Percentiles rank a stretch among this genome's conserved stretches.
phyloP scores from a whole-genome alignment of 1,284 basidiomycete genomes.

The Cutaneotrichosporon dermatis region DNA sequence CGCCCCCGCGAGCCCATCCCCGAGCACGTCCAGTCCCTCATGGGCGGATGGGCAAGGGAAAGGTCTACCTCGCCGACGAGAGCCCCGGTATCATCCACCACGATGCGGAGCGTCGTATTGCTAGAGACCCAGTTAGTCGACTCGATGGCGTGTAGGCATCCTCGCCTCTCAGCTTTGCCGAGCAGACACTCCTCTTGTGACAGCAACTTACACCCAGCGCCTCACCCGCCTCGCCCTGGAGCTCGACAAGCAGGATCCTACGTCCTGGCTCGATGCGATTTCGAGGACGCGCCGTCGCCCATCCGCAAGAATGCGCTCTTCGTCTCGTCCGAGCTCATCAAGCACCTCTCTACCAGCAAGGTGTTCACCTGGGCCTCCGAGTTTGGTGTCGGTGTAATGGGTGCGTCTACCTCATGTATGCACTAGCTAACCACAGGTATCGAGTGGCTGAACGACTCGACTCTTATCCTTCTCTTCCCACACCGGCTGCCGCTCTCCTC shows the following conservation, averaged over 20 bases:
- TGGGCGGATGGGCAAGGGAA: conserved; percentile 43
- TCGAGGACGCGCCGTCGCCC: conserved; percentile 21
- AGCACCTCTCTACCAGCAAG: conserved; percentile 43
- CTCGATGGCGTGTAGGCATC: too few relatives aligned
- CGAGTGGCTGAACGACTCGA: conserved; percentile 47
- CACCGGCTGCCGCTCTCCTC: conserved; percentile 33
- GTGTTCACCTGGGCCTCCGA: conserved; percentile 41
- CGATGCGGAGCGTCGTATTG: conserved; percentile 28
- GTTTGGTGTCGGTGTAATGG: conserved; percentile 39
- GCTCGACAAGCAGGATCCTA: conserved; percentile 41
- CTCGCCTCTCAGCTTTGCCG: too few relatives aligned
- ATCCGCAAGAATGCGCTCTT: conserved; percentile 37
- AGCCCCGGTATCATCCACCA: conserved; percentile 36
- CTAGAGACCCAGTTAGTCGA: conserved; percentile 36
- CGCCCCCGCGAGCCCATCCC: conserved; percentile 22
- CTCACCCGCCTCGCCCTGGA: conserved; percentile 36
- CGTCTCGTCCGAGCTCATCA: conserved; percentile 37
- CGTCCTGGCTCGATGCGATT: conserved; percentile 38
- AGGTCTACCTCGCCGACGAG: conserved; percentile 44
- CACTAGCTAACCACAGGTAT: conserved; percentile 29
- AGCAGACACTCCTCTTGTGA: too few relatives aligned
- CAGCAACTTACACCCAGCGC: conserved; percentile 16
- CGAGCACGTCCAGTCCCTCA: conserved; percentile 36
- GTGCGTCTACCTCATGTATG: conserved; percentile 17
- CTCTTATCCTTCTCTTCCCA: conserved; percentile 40